These are phyloP conservation scores for Sphaerulina populicola DNA, from an alignment of 2,329 filamentous ascomycete genomes.

Conservation along the genomic window DNA sequence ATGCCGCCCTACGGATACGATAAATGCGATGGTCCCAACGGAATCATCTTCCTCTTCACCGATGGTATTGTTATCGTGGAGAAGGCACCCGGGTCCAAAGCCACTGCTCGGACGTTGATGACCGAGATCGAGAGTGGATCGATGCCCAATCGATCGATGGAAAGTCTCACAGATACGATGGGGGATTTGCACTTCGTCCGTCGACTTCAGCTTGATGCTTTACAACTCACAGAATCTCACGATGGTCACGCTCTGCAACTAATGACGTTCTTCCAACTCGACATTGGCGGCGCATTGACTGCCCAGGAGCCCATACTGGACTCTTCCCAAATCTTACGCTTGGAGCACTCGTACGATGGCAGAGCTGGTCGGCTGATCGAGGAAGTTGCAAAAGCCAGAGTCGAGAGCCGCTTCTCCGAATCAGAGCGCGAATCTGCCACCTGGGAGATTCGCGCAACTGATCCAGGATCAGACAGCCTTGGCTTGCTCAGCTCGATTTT, in stretches of 20 bases:
- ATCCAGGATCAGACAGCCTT: constrained; percentile 50
- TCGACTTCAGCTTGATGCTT: constrained; percentile 23
- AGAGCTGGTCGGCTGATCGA: constrained; percentile 70
- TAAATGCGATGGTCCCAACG: constrained; percentile 31
- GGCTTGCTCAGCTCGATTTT: constrained; percentile 59
- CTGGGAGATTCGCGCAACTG: constrained; percentile 70
- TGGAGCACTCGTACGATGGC: constrained; percentile 68
- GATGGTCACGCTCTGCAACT: constrained; percentile 26
- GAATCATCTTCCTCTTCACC: constrained; percentile 75
- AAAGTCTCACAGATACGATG: constrained; percentile 39
- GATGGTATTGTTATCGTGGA: constrained; percentile 71
- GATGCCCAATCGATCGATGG: constrained; percentile 43
- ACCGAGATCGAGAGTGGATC: constrained; percentile 73
- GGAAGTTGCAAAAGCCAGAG: constrained; percentile 75
- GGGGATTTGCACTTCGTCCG: constrained; percentile 63
- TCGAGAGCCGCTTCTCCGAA: constrained; percentile 78
- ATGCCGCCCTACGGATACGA: constrained; percentile 57
- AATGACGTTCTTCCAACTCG: constrained; percentile 24
- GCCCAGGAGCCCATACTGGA: constrained; percentile 22
- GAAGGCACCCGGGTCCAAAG: constrained; percentile 42
- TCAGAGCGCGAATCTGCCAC: constrained; percentile 69
- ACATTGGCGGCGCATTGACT: constrained; percentile 17
- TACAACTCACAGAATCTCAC: constrained; percentile 26
- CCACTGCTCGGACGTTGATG: constrained; percentile 67
- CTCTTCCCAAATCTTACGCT: constrained; percentile 46